These are phyloP conservation scores for Leccinum imitatum DNA, from an alignment of 768 basidiomycete species.

Conservation along the genomic window DNA sequence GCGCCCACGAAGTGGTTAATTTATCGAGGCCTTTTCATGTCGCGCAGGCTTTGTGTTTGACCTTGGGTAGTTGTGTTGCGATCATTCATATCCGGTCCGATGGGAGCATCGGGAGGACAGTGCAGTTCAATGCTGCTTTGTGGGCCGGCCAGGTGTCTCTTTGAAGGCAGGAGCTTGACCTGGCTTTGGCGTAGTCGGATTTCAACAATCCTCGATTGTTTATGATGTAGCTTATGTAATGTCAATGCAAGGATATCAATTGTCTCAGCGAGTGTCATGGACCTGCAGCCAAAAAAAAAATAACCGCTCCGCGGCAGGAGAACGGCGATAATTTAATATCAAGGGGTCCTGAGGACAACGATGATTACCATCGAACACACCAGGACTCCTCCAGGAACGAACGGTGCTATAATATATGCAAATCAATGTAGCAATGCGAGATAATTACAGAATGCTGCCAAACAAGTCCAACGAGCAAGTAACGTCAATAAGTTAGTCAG, in stretches of 20 bases:
- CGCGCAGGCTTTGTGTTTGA: constrained; percentile 42
- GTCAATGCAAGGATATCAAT: constrained; percentile 9
- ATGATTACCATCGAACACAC: background rate
- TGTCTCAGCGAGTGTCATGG: background rate
- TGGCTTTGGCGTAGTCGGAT: constrained; percentile 53
- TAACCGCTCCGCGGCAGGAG: too few relatives aligned
- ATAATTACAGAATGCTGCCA: background rate
- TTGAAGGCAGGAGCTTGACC: constrained; percentile 27
- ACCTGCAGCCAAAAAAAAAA: too few relatives aligned
- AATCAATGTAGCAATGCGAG: background rate
- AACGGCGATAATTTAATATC: background rate
- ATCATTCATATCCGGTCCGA: constrained; percentile 26
- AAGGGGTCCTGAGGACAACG: background rate
- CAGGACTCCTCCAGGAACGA: background rate
- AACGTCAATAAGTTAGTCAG: constrained; percentile 7
- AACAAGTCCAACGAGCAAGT: background rate
- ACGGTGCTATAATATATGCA: background rate
- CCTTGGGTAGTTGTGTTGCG: constrained; percentile 54
- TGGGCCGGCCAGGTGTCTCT: constrained; percentile 27
- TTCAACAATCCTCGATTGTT: constrained; percentile 71
- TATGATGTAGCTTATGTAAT: constrained; percentile 18
- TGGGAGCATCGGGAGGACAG: constrained; percentile 16
- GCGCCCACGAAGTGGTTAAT: constrained; percentile 72
- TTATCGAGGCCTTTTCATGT: constrained; percentile 39
- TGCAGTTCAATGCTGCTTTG: constrained; percentile 24